Conservation (phyloP, 2,329 filamentous ascomycete species). For the Corynespora cassiicola region DNA sequence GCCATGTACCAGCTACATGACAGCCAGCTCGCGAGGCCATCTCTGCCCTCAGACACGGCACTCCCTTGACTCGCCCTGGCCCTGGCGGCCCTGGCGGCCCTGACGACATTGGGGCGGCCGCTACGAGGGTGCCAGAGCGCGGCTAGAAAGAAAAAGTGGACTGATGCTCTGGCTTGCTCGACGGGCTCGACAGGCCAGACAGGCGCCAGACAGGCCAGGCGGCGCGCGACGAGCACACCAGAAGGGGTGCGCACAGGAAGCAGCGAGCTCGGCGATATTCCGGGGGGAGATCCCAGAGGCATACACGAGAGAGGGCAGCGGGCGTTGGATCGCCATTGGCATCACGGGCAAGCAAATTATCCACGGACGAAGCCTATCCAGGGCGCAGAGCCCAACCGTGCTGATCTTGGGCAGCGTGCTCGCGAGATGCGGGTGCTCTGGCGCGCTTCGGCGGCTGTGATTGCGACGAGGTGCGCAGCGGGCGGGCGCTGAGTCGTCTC, state of each 20-base stretch:
- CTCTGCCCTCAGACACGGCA: not conserved
- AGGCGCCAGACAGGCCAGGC: too few relatives aligned
- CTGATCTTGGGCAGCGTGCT: constrained; percentile 31
- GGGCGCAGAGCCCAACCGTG: constrained; percentile 20
- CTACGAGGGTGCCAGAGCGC: too few relatives aligned
- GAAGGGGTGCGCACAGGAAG: too few relatives aligned
- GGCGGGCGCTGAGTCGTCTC: constrained; percentile 6
- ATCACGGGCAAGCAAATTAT: constrained; percentile 3
- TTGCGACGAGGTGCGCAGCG: constrained; percentile 2
- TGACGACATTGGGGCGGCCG: too few relatives aligned
- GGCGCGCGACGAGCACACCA: too few relatives aligned
- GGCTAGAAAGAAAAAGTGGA: too few relatives aligned
- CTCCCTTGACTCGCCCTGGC: constrained; percentile 9
- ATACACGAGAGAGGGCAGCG: constrained; percentile 21
- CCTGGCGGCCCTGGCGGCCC: too few relatives aligned
- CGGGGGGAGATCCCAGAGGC: constrained; percentile 16
- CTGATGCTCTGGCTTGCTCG: too few relatives aligned
- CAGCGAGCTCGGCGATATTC: constrained; percentile 15
- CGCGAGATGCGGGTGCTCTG: too few relatives aligned
- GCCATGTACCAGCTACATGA: constrained; percentile 7
- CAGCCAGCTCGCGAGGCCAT: constrained; percentile 5
- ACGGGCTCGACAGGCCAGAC: too few relatives aligned
- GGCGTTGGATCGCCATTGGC: not conserved
- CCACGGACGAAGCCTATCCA: constrained; percentile 6
- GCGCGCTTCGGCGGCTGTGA: too few relatives aligned